These are phyloP conservation scores for Spiraea crenata DNA, from an alignment of 331 rosid genomes.

Conservation along the genomic window DNA sequence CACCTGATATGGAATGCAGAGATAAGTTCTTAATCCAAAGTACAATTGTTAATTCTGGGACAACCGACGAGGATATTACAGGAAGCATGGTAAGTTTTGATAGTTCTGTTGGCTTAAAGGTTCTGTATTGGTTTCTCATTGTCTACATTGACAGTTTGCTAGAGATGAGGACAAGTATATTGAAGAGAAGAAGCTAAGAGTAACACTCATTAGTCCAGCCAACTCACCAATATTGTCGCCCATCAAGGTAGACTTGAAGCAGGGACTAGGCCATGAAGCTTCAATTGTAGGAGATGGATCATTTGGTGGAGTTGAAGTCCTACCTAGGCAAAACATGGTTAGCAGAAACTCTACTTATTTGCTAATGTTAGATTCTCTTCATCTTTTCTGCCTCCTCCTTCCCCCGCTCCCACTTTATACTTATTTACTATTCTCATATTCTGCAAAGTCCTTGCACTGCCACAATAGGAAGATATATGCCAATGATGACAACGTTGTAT, in stretches of 20 bases:
- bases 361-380: constrained; percentile 18
- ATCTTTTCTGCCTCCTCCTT: constrained; percentile 17
- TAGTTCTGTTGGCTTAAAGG: constrained; percentile 19
- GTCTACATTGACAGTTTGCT: constrained; percentile 54
- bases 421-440: constrained; percentile 4
- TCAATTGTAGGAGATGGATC: constrained; percentile 26
- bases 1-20: constrained; percentile 66
- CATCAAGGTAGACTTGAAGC: constrained; percentile 47
- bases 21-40: constrained; percentile 93
- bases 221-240: constrained; percentile 60
- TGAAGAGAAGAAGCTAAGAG: constrained; percentile 84
- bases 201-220: constrained; percentile 55
- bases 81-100: constrained; percentile 63
- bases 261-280: constrained; percentile 39
- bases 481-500: not conserved
- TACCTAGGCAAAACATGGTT: constrained; percentile 48
- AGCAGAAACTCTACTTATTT: constrained; percentile 31
- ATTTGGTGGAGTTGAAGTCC: constrained; percentile 31
- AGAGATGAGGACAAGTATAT: constrained; percentile 55
- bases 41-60: constrained; percentile 56
- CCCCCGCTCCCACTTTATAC: constrained; percentile 1
- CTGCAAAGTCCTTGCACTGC: not conserved
- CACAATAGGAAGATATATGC: not conserved
- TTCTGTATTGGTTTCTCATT: constrained; percentile 24
- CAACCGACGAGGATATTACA: constrained; percentile 63